phyloP scores from a whole-genome alignment of 805 yeast genomes.

The Ogataea corticis region DNA sequence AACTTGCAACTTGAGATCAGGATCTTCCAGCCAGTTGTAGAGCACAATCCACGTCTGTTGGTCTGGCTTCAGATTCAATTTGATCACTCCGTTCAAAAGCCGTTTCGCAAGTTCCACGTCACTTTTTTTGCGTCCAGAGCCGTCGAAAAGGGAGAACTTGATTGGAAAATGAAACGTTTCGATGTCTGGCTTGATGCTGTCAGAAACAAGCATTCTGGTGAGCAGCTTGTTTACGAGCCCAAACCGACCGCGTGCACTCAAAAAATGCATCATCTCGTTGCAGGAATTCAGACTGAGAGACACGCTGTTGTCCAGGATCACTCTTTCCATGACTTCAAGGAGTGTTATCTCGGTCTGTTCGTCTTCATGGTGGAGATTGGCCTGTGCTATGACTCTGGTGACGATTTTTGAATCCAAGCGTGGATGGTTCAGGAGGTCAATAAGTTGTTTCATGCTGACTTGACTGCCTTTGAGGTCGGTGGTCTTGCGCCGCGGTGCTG shows the following conservation, averaged over 20 bases:
- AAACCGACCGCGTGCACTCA: neutral
- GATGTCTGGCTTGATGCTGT: slow-evolving; percentile 1
- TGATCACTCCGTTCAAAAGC: slow-evolving; percentile 6
- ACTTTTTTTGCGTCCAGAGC: neutral
- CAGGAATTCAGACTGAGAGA: neutral
- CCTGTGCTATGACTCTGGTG: no score
- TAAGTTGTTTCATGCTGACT: no score
- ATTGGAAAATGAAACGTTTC: slow-evolving; percentile 6
- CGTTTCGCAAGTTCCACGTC: neutral
- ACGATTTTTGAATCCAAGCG: no score
- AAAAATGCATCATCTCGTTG: slow-evolving; percentile 4
- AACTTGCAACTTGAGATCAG: neutral
- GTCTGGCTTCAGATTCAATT: slow-evolving; percentile 6
- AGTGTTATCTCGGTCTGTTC: no score
- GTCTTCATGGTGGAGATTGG: no score
- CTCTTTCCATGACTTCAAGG: neutral
- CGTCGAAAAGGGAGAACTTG: neutral
- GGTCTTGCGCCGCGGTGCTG: no score
- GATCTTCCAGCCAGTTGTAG: slow-evolving; percentile 2
- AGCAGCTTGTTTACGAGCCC: slow-evolving; percentile 7
- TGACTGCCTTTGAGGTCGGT: no score
- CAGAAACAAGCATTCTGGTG: slow-evolving; percentile 4
- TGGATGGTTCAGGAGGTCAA: no score
- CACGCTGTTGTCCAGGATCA: neutral
- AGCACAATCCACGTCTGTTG: slow-evolving; percentile 6